Evolutionary conservation across 805 yeast genomes (phyloP).

Genomic region (Spathaspora girioi): DNA sequence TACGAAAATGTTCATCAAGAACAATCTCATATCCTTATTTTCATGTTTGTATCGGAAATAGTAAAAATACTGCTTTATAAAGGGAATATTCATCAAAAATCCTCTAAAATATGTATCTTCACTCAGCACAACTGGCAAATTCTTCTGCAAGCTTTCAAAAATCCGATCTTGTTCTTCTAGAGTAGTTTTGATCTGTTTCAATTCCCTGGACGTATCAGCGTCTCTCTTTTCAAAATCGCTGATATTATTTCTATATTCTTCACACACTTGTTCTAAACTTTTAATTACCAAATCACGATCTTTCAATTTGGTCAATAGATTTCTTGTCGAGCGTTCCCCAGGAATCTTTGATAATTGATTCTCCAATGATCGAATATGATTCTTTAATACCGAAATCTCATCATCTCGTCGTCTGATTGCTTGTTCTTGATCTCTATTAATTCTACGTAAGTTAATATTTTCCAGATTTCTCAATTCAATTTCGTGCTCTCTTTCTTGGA

Average conservation of each 20-base stretch:
- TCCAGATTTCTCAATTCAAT: slow-evolving; percentile 6
- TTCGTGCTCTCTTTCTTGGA: slow-evolving; percentile 12
- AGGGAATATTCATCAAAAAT: slow-evolving; percentile 23
- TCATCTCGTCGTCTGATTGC: slow-evolving; percentile 10
- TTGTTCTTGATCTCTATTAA: slow-evolving; percentile 5
- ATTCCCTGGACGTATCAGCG: slow-evolving; percentile 8
- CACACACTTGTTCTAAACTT: slow-evolving; percentile 13
- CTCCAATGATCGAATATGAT: slow-evolving; percentile 14
- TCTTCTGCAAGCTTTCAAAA: slow-evolving; percentile 13
- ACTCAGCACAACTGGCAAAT: slow-evolving; percentile 7
- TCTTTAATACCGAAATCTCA: slow-evolving; percentile 9
- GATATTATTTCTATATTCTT: slow-evolving; percentile 14
- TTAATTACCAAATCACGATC: slow-evolving; percentile 6
- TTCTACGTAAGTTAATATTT: slow-evolving; percentile 6
- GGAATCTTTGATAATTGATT: slow-evolving; percentile 2
- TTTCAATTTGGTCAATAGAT: slow-evolving; percentile 3
- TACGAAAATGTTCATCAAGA: slow-evolving; percentile 18
- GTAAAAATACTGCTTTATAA: slow-evolving; percentile 25
- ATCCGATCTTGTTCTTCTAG: slow-evolving; percentile 20
- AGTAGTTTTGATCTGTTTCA: slow-evolving; percentile 9
- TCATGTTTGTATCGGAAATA: slow-evolving; percentile 22
- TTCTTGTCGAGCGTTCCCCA: neutral
- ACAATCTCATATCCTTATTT: slow-evolving; percentile 14
- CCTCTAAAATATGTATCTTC: slow-evolving; percentile 8
- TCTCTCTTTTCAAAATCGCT: slow-evolving; percentile 10